Percentiles rank a stretch among this genome's conserved stretches.
These are phyloP conservation scores for Spongospora subterranea DNA, from an alignment of 208 protist species.

Conservation along the genomic window DNA sequence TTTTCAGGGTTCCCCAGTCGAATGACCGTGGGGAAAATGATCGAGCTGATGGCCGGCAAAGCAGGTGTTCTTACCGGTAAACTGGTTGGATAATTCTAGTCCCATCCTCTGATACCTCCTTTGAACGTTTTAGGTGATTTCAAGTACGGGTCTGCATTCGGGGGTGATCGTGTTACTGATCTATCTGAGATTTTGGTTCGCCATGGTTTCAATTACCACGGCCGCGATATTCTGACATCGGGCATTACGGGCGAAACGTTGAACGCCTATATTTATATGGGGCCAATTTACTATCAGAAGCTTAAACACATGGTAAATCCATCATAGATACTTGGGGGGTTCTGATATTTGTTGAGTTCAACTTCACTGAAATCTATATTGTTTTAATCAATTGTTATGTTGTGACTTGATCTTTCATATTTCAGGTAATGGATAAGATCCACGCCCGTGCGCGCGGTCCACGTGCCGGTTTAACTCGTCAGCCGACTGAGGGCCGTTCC, in stretches of 20 bases:
- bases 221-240: conserved; percentile 93
- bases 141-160: conserved; percentile 94
- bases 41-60: conserved; percentile 98
- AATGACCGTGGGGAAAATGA: conserved; percentile 99
- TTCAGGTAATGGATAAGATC: conserved; percentile 97
- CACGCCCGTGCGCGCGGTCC: conserved; percentile 90
- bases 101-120: background rate
- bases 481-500: conserved; percentile 96
- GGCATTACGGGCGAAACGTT: conserved; percentile 91
- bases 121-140: too few species aligned
- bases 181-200: conserved; percentile 85
- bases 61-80: conserved; percentile 76
- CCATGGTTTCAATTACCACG: conserved; percentile 94
- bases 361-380: too few species aligned
- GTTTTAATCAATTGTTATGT: too few species aligned
- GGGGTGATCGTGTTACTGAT: conserved; percentile 89
- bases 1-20: conserved; percentile 92
- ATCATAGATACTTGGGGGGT: too few species aligned
- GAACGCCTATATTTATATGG: conserved; percentile 92
- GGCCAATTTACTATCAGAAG: conserved; percentile 99
- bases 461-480: conserved; percentile 93
- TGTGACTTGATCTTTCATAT: background rate
- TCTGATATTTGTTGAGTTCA: too few species aligned
- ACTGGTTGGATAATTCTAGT: too few species aligned
- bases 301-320: conserved; percentile 98